Percentiles rank a stretch among this genome's conserved stretches.
phyloP scores from a whole-genome alignment of 2,329 filamentous ascomycete genomes.

The Fusarium sp. region DNA sequence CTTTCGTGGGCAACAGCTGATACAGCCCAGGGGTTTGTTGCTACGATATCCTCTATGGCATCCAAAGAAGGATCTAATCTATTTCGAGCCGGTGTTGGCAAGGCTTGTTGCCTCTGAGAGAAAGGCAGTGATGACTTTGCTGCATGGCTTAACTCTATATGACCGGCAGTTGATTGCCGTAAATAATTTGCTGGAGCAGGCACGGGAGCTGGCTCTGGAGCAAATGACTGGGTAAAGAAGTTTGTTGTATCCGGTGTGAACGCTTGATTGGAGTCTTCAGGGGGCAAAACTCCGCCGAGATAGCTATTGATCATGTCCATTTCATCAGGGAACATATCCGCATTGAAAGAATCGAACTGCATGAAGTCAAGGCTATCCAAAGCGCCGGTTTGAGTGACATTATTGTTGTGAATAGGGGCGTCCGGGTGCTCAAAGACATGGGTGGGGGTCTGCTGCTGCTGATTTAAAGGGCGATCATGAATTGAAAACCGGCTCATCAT shows the following conservation, averaged over 20 bases:
- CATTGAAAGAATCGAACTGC: constrained; percentile 2
- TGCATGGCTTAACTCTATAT: not conserved
- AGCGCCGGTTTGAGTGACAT: not conserved
- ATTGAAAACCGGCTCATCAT: constrained; percentile 7
- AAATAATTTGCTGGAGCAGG: not conserved
- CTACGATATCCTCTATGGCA: constrained; percentile 1
- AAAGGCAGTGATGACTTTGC: not conserved
- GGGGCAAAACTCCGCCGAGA: not conserved
- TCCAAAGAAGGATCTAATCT: not conserved
- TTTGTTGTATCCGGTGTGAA: not conserved
- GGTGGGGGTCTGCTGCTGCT: not conserved
- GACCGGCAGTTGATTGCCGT: not conserved
- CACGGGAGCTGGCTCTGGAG: not conserved
- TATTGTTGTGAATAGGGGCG: not conserved
- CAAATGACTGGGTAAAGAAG: not conserved
- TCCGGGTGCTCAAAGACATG: not conserved
- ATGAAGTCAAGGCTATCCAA: not conserved
- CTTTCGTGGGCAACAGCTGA: not conserved
- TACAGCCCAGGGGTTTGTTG: constrained; percentile 3
- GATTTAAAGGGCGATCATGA: not conserved
- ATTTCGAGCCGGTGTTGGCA: not conserved
- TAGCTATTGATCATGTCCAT: constrained; percentile 7
- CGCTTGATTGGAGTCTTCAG: not conserved
- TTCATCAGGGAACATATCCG: not conserved
- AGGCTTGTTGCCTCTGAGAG: not conserved